Percentiles rank a stretch among this genome's conserved stretches.
Evolutionary conservation across 2,329 filamentous ascomycete species (phyloP).

Genomic region (Phaeosphaeria sp.): DNA sequence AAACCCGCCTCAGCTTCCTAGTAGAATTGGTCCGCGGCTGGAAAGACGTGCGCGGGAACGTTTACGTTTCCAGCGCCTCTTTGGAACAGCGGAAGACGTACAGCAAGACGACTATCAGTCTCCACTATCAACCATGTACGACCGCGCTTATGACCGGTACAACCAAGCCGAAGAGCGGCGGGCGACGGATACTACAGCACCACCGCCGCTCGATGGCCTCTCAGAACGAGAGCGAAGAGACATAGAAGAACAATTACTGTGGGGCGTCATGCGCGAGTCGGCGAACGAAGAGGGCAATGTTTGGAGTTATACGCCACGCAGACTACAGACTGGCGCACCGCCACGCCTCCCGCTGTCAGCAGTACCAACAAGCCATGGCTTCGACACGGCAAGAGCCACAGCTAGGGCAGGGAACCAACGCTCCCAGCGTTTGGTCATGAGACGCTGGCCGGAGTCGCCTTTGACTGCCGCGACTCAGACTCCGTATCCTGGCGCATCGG

Average conservation of each 20-base stretch:
- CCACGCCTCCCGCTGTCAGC: background rate
- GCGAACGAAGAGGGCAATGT: constrained; percentile 21
- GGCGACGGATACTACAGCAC: constrained; percentile 25
- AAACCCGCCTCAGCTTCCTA: background rate
- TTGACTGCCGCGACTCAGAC: background rate
- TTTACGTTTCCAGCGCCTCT: constrained; percentile 42
- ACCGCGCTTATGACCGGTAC: constrained; percentile 52
- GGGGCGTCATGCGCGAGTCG: constrained; percentile 42
- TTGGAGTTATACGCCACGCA: constrained; percentile 26
- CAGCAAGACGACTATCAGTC: constrained; percentile 56
- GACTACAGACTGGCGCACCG: background rate
- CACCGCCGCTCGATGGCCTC: constrained; percentile 27
- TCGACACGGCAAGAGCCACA: background rate
- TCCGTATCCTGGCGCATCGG: background rate
- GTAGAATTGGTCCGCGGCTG: constrained; percentile 4
- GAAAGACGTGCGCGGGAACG: constrained; percentile 34
- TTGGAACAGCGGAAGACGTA: constrained; percentile 56
- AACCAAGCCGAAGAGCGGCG: constrained; percentile 49
- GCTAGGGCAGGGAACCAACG: background rate
- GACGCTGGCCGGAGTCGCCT: too few species aligned
- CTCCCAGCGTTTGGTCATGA: too few species aligned
- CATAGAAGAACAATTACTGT: constrained; percentile 41
- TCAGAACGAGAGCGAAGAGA: constrained; percentile 35
- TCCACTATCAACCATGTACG: constrained; percentile 57
- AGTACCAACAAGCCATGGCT: background rate